These are phyloP conservation scores for Conticribra guillardii DNA, from an alignment of 108 stramenopile genomes.

Conservation along the genomic window DNA sequence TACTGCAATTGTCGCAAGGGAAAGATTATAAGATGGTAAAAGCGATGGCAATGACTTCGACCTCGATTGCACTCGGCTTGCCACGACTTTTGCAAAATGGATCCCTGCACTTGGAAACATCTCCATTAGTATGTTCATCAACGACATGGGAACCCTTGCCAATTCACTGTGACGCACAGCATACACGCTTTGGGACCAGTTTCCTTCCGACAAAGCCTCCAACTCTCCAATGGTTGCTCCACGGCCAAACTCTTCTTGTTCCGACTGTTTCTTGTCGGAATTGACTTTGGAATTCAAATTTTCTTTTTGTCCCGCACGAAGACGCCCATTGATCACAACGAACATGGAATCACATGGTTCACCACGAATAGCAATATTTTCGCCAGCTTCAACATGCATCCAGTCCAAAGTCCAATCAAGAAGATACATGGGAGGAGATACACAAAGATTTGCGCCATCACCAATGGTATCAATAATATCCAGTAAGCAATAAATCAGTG, in stretches of 20 bases:
- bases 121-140: constrained; percentile 41
- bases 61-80: constrained; percentile 35
- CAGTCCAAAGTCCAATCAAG: constrained; percentile 55
- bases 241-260: constrained; percentile 49
- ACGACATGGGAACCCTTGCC: constrained; percentile 51
- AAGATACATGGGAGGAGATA: constrained; percentile 50
- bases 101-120: constrained; percentile 49
- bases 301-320: constrained; percentile 15
- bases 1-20: constrained; percentile 60
- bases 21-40: constrained; percentile 53
- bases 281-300: neutral
- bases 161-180: constrained; percentile 56
- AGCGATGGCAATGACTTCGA: constrained; percentile 14
- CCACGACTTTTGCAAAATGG: constrained; percentile 51
- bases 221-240: constrained; percentile 56
- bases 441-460: constrained; percentile 4
- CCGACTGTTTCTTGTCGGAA: neutral
- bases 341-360: constrained; percentile 55
- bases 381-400: constrained; percentile 53
- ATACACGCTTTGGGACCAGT: constrained; percentile 48
- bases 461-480: constrained; percentile 42
- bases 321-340: constrained; percentile 59
- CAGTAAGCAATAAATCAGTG: constrained; percentile 36
- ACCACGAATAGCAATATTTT: constrained; percentile 46
- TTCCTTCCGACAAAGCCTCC: constrained; percentile 30